Percentiles rank a stretch among this genome's conserved stretches.
Evolutionary conservation across 495 filamentous ascomycete species (phyloP).

Genomic region (Astrothelium subdiscretum): DNA sequence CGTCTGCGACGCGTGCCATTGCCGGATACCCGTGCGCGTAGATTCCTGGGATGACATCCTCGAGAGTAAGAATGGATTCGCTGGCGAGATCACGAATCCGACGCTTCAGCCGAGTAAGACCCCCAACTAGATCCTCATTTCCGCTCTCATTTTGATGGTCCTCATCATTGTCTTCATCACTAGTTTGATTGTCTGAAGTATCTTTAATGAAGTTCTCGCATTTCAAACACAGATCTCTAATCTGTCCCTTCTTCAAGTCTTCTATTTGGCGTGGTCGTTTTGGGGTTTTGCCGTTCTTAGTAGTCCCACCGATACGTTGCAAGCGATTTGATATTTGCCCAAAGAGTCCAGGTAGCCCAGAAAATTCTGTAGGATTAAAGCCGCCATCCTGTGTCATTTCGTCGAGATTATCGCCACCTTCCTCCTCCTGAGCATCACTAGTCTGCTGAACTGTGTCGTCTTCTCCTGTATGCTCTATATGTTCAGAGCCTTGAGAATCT

Average conservation of each 20-base stretch:
- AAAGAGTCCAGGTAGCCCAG: background rate
- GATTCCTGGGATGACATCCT: background rate
- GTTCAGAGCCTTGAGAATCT: background rate
- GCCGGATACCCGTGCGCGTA: slow-evolving; percentile 13
- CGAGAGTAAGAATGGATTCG: background rate
- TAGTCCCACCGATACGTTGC: background rate
- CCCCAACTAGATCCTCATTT: background rate
- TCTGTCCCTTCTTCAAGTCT: background rate
- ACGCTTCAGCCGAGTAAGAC: background rate
- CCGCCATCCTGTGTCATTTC: background rate
- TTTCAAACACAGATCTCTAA: background rate
- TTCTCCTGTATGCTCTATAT: background rate
- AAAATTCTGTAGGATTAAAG: background rate
- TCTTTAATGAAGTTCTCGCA: background rate
- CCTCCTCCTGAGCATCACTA: background rate
- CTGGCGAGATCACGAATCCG: background rate
- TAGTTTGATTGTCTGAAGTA: background rate
- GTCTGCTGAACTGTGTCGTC: background rate
- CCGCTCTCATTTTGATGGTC: background rate
- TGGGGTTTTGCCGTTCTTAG: background rate
- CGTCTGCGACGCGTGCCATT: slow-evolving; percentile 6
- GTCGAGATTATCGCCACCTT: background rate
- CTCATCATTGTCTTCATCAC: background rate
- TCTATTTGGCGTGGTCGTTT: background rate
- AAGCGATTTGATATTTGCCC: background rate